A percentile compares a stretch with the other conserved stretches of the same genome.
Conservation (phyloP, 768 basidiomycete genomes). For the Phanerochaete sordida region DNA sequence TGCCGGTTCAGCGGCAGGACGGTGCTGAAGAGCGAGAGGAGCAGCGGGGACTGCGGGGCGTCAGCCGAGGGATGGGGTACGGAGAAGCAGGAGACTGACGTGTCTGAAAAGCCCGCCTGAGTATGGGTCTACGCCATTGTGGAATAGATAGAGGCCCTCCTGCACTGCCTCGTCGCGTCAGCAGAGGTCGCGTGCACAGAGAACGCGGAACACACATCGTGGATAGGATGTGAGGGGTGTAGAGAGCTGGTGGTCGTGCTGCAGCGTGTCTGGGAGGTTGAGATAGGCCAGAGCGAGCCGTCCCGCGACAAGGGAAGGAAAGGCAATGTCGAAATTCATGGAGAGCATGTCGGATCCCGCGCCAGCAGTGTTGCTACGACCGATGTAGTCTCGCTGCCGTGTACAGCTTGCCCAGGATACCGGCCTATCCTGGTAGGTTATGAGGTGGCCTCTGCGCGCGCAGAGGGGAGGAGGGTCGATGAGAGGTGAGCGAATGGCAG, state of each 20-base stretch:
- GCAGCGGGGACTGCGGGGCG: constrained; percentile 69
- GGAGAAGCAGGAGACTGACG: constrained; percentile 40
- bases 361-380: too few species aligned
- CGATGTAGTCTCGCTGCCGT: too few species aligned
- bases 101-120: constrained; percentile 83
- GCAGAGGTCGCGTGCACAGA: neutral
- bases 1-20: constrained; percentile 52
- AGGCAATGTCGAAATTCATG: constrained; percentile 24
- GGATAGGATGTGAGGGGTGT: constrained; percentile 80
- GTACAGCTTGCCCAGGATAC: too few species aligned
- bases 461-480: too few species aligned
- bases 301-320: constrained; percentile 41
- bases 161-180: constrained; percentile 51
- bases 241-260: constrained; percentile 71
- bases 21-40: constrained; percentile 72
- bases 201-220: constrained; percentile 50
- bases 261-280: constrained; percentile 47
- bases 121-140: constrained; percentile 81
- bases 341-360: too few species aligned
- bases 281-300: constrained; percentile 53
- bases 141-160: constrained; percentile 84
- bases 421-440: too few species aligned
- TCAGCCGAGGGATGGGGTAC: neutral
- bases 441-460: too few species aligned
- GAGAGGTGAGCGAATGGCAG: too few species aligned